These are phyloP conservation scores for Penicillium aurantiogriseum DNA, from an alignment of 2,329 filamentous ascomycete species.

Conservation along the genomic window DNA sequence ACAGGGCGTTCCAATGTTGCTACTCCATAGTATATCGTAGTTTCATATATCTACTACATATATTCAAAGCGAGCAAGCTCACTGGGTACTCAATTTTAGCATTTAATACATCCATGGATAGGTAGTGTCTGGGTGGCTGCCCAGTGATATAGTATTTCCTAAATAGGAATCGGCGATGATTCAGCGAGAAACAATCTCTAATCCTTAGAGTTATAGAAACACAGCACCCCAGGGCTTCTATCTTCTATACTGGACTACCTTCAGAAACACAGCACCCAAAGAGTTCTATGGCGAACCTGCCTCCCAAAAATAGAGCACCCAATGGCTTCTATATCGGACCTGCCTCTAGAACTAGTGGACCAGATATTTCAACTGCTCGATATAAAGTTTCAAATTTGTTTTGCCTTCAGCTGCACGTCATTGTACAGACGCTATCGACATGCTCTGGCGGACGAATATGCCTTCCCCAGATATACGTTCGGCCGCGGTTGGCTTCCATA, in stretches of 20 bases:
- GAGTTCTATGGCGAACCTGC: not conserved
- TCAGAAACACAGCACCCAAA: not conserved
- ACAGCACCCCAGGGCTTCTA: not conserved
- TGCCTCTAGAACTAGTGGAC: not conserved
- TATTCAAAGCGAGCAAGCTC: not conserved
- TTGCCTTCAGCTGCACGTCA: not conserved
- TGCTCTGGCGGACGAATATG: not conserved
- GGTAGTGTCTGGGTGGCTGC: not conserved
- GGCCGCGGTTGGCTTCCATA: not conserved
- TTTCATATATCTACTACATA: not conserved
- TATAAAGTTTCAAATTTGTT: not conserved
- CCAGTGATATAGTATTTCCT: not conserved
- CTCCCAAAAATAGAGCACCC: not conserved
- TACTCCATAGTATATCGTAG: not conserved
- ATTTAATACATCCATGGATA: not conserved
- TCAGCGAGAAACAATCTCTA: not conserved
- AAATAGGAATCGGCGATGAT: not conserved
- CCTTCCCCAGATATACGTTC: not conserved
- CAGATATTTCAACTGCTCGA: not conserved
- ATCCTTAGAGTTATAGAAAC: not conserved
- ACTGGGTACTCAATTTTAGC: not conserved
- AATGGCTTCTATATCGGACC: not conserved
- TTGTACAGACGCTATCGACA: not conserved
- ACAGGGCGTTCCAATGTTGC: no score
- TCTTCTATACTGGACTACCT: not conserved